Evolutionary conservation across 225 moss, liverwort and hornwort species (phyloP).

Genomic region (Bryoerythrophyllum caledonicum): DNA sequence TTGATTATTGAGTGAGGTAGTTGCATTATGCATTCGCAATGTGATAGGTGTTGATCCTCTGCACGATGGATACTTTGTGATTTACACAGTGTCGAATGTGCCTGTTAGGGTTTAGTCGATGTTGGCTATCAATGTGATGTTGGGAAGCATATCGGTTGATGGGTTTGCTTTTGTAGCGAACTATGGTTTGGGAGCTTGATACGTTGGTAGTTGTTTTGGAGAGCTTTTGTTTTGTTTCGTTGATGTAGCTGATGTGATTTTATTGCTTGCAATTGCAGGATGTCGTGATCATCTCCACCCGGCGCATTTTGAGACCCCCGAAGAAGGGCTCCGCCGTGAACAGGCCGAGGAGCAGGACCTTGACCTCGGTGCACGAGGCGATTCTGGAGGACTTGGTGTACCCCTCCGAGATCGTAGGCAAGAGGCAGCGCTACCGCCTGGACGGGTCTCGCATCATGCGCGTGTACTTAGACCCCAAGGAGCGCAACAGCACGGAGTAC

Average conservation of each 20-base stretch:
- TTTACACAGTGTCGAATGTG: neutral
- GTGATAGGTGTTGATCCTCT: neutral
- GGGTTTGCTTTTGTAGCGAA: neutral
- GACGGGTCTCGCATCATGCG: slow-evolving; percentile 92
- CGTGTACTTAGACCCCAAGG: slow-evolving; percentile 90
- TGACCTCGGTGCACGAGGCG: slow-evolving; percentile 94
- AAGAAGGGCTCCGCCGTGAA: slow-evolving; percentile 90
- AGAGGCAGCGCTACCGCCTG: slow-evolving; percentile 76
- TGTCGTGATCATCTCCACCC: slow-evolving; percentile 83
- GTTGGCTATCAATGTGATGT: neutral
- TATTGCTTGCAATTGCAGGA: slow-evolving; percentile 41
- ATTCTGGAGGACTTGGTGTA: slow-evolving; percentile 90
- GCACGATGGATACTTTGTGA: neutral
- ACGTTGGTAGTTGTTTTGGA: too few species aligned
- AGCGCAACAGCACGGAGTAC: slow-evolving; percentile 86
- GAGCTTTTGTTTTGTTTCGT: neutral
- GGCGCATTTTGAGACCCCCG: slow-evolving; percentile 89
- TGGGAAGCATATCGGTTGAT: neutral
- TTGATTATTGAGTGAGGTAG: too few species aligned
- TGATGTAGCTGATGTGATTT: neutral
- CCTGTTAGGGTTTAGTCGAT: neutral
- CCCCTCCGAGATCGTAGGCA: slow-evolving; percentile 94
- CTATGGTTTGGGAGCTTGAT: too few species aligned
- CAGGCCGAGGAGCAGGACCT: slow-evolving; percentile 91
- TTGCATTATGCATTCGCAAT: neutral